These are phyloP conservation scores for Escovopsis sp. DNA, from an alignment of 2,329 filamentous ascomycete genomes.

Conservation along the genomic window DNA sequence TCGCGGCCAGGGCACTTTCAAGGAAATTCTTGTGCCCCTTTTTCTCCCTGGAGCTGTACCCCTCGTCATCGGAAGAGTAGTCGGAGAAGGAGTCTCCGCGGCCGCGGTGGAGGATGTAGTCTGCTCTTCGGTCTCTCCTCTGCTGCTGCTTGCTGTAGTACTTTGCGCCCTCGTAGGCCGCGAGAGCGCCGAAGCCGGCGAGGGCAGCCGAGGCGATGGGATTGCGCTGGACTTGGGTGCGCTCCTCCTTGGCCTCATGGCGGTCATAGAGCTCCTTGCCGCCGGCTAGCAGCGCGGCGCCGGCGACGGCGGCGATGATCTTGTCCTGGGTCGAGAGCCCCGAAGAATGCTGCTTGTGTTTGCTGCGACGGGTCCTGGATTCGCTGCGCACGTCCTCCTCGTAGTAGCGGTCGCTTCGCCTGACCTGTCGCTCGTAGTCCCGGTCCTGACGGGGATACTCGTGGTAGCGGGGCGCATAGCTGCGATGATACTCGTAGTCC, in stretches of 20 bases:
- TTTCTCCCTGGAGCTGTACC: conserved; percentile 32
- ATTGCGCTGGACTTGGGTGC: conserved; percentile 39
- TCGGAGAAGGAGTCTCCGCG: conserved; percentile 37
- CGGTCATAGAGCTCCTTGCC: conserved; percentile 54
- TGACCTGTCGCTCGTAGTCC: conserved; percentile 28
- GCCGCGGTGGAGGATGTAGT: conserved; percentile 36
- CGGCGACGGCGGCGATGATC: conserved; percentile 50
- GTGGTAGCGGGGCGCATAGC: conserved; percentile 34
- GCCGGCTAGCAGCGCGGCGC: conserved; percentile 48
- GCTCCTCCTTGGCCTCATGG: conserved; percentile 38
- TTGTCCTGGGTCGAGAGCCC: conserved; percentile 46
- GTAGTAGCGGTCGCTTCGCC: conserved; percentile 32
- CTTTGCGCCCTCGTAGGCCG: conserved; percentile 49
- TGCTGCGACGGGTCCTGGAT: conserved; percentile 23
- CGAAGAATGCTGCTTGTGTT: conserved; percentile 24
- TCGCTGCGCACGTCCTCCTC: conserved; percentile 40
- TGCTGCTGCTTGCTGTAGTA: conserved; percentile 46
- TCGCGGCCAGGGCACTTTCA: conserved; percentile 46
- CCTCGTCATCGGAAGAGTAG: conserved; percentile 41
- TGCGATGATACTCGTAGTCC: conserved; percentile 28
- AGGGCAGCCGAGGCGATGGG: conserved; percentile 44
- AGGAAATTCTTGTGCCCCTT: conserved; percentile 51
- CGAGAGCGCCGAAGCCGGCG: conserved; percentile 48
- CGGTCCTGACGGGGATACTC: conserved; percentile 19
- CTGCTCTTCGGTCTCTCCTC: conserved; percentile 41